Base-by-base conservation (phyloP, 1,284 basidiomycete genomes). In the Apiotrichum gamsii region DNA sequence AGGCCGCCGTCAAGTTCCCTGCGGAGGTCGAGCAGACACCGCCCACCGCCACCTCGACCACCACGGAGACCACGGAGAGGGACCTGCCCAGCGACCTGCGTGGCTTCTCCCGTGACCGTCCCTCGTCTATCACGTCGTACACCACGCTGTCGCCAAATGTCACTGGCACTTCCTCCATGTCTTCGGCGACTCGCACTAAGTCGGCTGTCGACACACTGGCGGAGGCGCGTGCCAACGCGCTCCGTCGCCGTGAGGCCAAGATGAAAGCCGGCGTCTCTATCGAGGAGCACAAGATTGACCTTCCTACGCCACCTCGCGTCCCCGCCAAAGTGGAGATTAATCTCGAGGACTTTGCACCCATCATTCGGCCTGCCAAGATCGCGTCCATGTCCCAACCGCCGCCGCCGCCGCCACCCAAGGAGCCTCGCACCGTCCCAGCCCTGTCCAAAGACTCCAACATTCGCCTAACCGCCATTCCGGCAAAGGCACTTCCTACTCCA, bases 141-240 rank as follows among this genome's bases (percentile, higher is more conserved):
- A 8, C 31, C 14, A 33, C 31, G 8, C 6, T 51, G n/a, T 25
- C 44, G 1, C 63, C 62, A 6, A 48, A 60, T 32, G 51, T 51
- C 5, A 67, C 62, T 5, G 64, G 66, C 4, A 43, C 53, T 0
- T 60, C 60, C 3, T 51, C 52, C 1, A 39, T 30, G 34, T 33
- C 39, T 5, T 30, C n/a, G 1, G 23, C 24, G 32, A n/a, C n/a
- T n/a, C 36, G 59, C 24, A 53, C 51, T 60, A 59, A 28, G 52
- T 29, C 39, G 56, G 47, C 55, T 2, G 68, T 62, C 41, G 66
- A 69, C 42, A 66, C 61, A 6, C 51, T 71, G 8, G 69, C 67
- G 0, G 57, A 58, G 23, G 69, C 69, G 8, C 59, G 64, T 18
- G 65, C 66, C 13, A 71, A 71, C 31, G 69, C 69, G 3, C 40